These are phyloP conservation scores for Medicago truncatula DNA, from an alignment of 306 rosid species.

Conservation along the genomic window MtrunA17r5.0-ANR NC_053042.1:46832001-46832500, in stretches of 20 bases:
- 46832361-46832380: conserved; percentile 79
- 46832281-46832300: conserved; percentile 49
- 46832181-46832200: conserved; percentile 97
- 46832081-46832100: conserved; percentile 2
- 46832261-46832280: conserved; percentile 7
- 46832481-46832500: not conserved
- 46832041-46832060: no score
- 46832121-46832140: conserved; percentile 72
- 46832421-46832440: conserved; percentile 75
- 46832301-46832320: conserved; percentile 71
- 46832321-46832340: conserved; percentile 67
- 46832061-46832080: not conserved
- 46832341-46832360: conserved; percentile 72
- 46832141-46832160: conserved; percentile 58
- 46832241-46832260: conserved; percentile 59
- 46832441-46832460: conserved; percentile 75
- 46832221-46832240: conserved; percentile 84
- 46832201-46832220: conserved; percentile 81
- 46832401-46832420: conserved; percentile 71
- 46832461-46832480: conserved; percentile 43
- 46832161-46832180: conserved; percentile 78
- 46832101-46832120: conserved; percentile 51
- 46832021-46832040: no score
- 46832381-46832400: conserved; percentile 94
- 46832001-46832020: no score